Conservation (phyloP, 495 filamentous ascomycete species). For the Aspergillus steynii region DNA sequence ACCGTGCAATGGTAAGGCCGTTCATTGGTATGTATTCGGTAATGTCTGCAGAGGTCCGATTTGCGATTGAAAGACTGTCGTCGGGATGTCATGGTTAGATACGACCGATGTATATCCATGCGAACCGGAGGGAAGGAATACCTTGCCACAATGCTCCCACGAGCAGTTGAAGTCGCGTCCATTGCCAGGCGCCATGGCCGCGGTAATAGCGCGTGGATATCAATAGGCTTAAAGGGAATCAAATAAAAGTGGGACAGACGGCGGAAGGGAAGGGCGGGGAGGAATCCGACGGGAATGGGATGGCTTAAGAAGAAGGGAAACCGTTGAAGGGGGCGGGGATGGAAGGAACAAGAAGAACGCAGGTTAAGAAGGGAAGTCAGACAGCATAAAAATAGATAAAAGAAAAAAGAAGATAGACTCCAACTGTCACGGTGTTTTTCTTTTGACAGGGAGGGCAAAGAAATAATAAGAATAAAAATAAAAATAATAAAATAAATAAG, state of each 20-base stretch:
- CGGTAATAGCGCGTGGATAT: slow-evolving; percentile 14
- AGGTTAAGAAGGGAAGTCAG: background rate
- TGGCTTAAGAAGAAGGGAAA: slow-evolving; percentile 9
- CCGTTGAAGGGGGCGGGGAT: slow-evolving; percentile 3
- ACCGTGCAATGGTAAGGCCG: slow-evolving; percentile 74
- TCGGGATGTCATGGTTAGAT: slow-evolving; percentile 4
- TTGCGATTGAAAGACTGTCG: slow-evolving; percentile 87
- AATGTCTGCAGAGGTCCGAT: slow-evolving; percentile 85
- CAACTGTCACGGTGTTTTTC: background rate
- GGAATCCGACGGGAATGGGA: slow-evolving; percentile 1
- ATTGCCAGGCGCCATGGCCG: slow-evolving; percentile 45
- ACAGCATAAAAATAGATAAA: background rate
- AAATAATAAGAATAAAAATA: background rate
- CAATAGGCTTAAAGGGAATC: slow-evolving; percentile 9
- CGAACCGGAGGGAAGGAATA: slow-evolving; percentile 16
- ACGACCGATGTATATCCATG: background rate
- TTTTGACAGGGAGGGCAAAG: background rate
- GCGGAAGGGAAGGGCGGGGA: slow-evolving; percentile 7
- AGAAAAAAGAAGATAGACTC: background rate
- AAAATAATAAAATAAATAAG: too few species aligned
- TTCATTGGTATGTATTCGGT: slow-evolving; percentile 89
- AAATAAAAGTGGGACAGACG: slow-evolving; percentile 13
- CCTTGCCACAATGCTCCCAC: slow-evolving; percentile 50
- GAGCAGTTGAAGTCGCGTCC: slow-evolving; percentile 50
- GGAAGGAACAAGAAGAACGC: background rate